Evolutionary conservation across 768 basidiomycete genomes (phyloP), one percentile per base, ranked within the genome.

Genomic region (Lyophyllum shimeji): DNA sequence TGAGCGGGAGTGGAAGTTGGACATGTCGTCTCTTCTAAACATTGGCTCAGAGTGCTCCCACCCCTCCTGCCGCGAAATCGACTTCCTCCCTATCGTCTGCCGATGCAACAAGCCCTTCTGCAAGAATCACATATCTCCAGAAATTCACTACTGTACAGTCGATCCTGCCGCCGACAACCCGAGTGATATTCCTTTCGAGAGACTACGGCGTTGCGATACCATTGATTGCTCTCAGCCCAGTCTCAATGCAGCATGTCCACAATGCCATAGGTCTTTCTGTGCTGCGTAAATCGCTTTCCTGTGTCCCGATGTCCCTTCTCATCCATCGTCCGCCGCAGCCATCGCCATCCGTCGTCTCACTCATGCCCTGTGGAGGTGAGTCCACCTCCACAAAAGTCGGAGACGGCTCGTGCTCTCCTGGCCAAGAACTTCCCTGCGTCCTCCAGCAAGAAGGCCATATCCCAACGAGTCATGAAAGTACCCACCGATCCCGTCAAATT

Each of bases 61-160:
- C 47, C 48, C 74, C 8, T 70, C 77, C 15, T 93, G 91, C 76
- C 76, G 79, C 51, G 60, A 75, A 33, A 72, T 86, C 60, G 90
- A 93, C 71, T 88, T 93, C 58, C 78, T 94, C 0, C 92, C 92
- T n/a, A 84, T 90, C 56, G 69, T 71, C 48, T 94, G 92, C 65
- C 63, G 63, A 25, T 93, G 92, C 71, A 64, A 74, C 44, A 67
- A 66, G 33, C 68, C 75, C 55, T 92, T 83, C 69, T 94, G 91
- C 73, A 75, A 74, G 11, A 68, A 79, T 34, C 91, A 94, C 66
- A 77, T 84, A 54, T 63, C 73, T 13, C 79, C 82, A 7, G 82
- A 85, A 34, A 63, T 67, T n/a, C 91, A 94, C 64, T 57, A 70
- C 18, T 94, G 91, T 66, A 54, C 72, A 6, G 59, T 55, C 20